These are phyloP conservation scores for Yarrowia phangngaensis DNA, from an alignment of 805 yeast genomes.

Conservation along the genomic window DNA sequence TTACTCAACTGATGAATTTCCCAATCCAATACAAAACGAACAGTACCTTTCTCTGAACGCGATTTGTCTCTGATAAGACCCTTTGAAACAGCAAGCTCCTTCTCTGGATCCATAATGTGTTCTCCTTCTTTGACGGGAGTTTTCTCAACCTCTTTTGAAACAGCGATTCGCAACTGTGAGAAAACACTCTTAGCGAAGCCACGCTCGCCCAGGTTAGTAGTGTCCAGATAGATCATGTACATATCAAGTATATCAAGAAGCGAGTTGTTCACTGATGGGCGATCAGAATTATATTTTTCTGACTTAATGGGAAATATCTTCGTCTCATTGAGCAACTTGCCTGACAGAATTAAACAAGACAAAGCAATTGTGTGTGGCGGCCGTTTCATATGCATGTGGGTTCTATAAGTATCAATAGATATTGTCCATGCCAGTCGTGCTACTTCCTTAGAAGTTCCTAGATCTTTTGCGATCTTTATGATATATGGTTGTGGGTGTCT, in stretches of 20 bases:
- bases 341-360: constrained; percentile 60
- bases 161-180: constrained; percentile 20
- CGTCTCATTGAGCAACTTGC: constrained; percentile 43
- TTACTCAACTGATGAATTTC: constrained; percentile 31
- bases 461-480: constrained; percentile 55
- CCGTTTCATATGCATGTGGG: constrained; percentile 61
- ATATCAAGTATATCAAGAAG: constrained; percentile 56
- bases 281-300: constrained; percentile 29
- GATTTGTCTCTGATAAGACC: constrained; percentile 13
- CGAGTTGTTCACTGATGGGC: constrained; percentile 45
- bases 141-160: constrained; percentile 36
- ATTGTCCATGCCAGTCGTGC: constrained; percentile 68
- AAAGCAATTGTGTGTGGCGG: constrained; percentile 77
- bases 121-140: constrained; percentile 47
- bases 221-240: constrained; percentile 55
- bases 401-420: constrained; percentile 65
- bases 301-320: constrained; percentile 39
- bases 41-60: constrained; percentile 39
- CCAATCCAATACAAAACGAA: constrained; percentile 37
- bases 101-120: constrained; percentile 35
- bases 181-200: constrained; percentile 5
- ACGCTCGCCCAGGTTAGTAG: constrained; percentile 46
- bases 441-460: constrained; percentile 32
- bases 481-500: constrained; percentile 64
- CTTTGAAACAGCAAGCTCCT: neutral